phyloP scores from a whole-genome alignment of 2,329 filamentous ascomycete species.

The Aspergillus fijiensis region DNA sequence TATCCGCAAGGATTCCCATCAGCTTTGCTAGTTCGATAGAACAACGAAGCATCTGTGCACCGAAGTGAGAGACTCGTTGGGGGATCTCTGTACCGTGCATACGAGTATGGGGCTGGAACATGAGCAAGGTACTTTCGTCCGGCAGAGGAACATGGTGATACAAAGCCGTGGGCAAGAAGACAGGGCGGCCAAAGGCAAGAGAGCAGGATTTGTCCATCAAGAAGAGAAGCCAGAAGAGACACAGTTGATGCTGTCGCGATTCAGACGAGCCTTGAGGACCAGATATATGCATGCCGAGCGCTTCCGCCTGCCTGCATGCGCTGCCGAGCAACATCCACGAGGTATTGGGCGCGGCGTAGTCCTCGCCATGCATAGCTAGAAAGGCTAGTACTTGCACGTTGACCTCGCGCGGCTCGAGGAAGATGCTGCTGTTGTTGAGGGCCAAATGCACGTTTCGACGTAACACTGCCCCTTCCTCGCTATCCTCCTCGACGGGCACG shows the following conservation, averaged over 20 bases:
- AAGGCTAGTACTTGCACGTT: slow-evolving; percentile 13
- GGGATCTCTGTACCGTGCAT: background rate
- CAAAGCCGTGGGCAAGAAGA: slow-evolving; percentile 9
- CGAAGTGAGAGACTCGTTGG: background rate
- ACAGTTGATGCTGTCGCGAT: slow-evolving; percentile 6
- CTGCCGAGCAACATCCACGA: slow-evolving; percentile 19
- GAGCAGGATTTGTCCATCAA: slow-evolving; percentile 17
- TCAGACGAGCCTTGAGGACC: background rate
- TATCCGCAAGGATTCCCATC: background rate
- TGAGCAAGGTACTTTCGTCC: background rate
- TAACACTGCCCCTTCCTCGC: background rate
- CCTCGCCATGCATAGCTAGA: slow-evolving; percentile 17
- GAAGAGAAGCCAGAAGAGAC: slow-evolving; percentile 19
- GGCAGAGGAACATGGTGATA: slow-evolving; percentile 14
- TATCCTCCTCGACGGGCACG: background rate
- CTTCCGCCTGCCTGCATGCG: slow-evolving; percentile 19
- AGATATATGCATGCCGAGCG: slow-evolving; percentile 8
- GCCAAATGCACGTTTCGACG: slow-evolving; percentile 14
- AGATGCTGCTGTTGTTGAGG: slow-evolving; percentile 14
- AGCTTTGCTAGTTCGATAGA: background rate
- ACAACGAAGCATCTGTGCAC: background rate
- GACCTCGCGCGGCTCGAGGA: slow-evolving; percentile 14
- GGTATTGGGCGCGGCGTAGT: slow-evolving; percentile 17
- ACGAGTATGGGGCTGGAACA: background rate
- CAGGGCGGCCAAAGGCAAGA: slow-evolving; percentile 19